Evolutionary conservation across 2,329 filamentous ascomycete species (phyloP), one percentile per base, ranked within the genome.

Genomic region (Scleromitrula shiraiana): DNA sequence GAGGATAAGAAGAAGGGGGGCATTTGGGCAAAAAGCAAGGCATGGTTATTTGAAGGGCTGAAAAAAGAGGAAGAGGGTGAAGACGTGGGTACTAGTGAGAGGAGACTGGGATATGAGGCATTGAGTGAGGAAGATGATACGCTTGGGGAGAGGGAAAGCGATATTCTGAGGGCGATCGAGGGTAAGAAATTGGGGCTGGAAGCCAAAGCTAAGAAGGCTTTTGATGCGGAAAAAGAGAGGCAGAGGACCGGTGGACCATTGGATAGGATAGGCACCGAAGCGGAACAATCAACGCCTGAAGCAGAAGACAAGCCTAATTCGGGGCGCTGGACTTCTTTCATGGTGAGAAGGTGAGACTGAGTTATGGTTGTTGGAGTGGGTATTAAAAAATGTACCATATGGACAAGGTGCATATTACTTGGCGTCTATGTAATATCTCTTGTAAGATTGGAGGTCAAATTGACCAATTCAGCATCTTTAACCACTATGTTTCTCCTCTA

Each of bases 1-100:
- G 49, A 51, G 38, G 61, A 54, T 40, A 62, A 61, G 50, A 58
- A 56, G 39, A 58, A 55, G 42, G 51, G 52, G 26, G 62, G 61
- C 7, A 39, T 60, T 8, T 57, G 62, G 22, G 56, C 44, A 17
- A 52, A 49, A 30, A 49, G 52, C 4, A 64, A 58, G 50, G 56
- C 60, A 22, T 63, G 57, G 59, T 30, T 65, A n/a, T 64, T 64
- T 38, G 58, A 54, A 3, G 62, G 62, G 2, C 39, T 66, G 29
- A 65, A 64, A 53, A 64, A 59, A 36, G 62, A 64, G 23, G 58
- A 62, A 20, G 54, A 59, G 36, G 56, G 54, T 7, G 56, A 58
- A 4, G 47, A 57, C 45, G 32, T 54, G 5, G 58, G 54, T 9
- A 59, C 48, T 29, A 56, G 53, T 46, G 56, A 60, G 40, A 51